A percentile compares a stretch with the other conserved stretches of the same genome.
Evolutionary conservation across 345 rosid genomes (phyloP).

Genomic region (Boechera divaricarpa): DNA sequence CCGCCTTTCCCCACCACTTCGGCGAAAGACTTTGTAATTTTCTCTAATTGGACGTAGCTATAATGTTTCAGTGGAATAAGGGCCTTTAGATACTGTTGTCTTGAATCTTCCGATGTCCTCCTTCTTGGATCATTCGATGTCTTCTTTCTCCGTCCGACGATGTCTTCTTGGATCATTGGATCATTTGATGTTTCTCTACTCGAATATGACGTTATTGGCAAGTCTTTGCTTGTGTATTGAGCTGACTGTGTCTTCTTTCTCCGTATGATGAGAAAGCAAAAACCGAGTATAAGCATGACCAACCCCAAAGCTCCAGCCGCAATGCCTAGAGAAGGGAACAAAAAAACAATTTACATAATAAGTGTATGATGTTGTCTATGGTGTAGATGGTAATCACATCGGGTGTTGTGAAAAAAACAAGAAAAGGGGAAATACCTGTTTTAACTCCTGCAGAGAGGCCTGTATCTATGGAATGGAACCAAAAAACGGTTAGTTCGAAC

Average conservation of each 20-base stretch:
- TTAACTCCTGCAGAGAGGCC: not conserved
- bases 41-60: not conserved
- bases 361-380: not conserved
- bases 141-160: slow-evolving; percentile 41
- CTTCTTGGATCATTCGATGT: not conserved
- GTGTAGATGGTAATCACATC: no score
- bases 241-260: slow-evolving; percentile 47
- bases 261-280: slow-evolving; percentile 34
- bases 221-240: slow-evolving; percentile 48
- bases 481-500: slow-evolving; percentile 10
- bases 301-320: slow-evolving; percentile 22
- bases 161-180: no score
- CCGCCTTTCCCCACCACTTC: not conserved
- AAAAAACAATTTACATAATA: not conserved
- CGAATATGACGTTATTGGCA: slow-evolving; percentile 51
- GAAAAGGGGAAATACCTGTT: not conserved
- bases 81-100: not conserved
- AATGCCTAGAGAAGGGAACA: slow-evolving; percentile 45
- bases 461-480: not conserved
- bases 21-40: not conserved
- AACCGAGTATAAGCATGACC: slow-evolving; percentile 32
- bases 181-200: slow-evolving; percentile 48
- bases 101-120: not conserved
- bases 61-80: not conserved
- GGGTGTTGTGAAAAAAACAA: not conserved